Conservation (phyloP, 2,329 filamentous ascomycete genomes). For the Pseudopyrenochaeta lycopersici region DNA sequence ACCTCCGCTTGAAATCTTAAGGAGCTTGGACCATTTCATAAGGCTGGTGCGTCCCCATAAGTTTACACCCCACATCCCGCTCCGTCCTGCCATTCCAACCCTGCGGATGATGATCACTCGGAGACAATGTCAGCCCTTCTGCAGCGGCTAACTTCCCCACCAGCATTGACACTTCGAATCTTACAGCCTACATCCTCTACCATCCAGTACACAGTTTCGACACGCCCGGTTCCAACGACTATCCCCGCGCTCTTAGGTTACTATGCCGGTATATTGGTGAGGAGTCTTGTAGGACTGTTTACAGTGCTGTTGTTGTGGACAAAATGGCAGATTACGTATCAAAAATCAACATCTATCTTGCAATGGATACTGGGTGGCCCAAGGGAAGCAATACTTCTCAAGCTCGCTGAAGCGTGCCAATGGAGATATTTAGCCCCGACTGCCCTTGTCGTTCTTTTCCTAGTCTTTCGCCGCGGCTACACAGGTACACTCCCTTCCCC, state of each 20-base stretch:
- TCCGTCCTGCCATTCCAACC: background rate
- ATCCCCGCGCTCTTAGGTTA: constrained; percentile 57
- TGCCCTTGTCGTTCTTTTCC: constrained; percentile 53
- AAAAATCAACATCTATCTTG: constrained; percentile 4
- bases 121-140: constrained; percentile 30
- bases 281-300: constrained; percentile 54
- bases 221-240: constrained; percentile 65
- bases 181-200: constrained; percentile 75
- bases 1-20: constrained; percentile 4
- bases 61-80: constrained; percentile 8
- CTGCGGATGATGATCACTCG: constrained; percentile 12
- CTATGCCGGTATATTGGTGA: constrained; percentile 55
- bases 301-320: constrained; percentile 50
- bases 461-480: constrained; percentile 59
- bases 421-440: constrained; percentile 54
- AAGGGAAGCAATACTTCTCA: constrained; percentile 35
- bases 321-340: constrained; percentile 29
- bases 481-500: constrained; percentile 55
- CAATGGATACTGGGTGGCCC: constrained; percentile 10
- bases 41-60: constrained; percentile 5
- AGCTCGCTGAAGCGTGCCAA: constrained; percentile 49
- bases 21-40: constrained; percentile 25
- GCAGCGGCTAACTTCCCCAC: constrained; percentile 37
- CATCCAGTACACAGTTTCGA: constrained; percentile 91
- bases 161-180: constrained; percentile 32